Evolutionary conservation across 73 alveolate genomes (phyloP).

Genomic region (Stentor coeruleus): DNA sequence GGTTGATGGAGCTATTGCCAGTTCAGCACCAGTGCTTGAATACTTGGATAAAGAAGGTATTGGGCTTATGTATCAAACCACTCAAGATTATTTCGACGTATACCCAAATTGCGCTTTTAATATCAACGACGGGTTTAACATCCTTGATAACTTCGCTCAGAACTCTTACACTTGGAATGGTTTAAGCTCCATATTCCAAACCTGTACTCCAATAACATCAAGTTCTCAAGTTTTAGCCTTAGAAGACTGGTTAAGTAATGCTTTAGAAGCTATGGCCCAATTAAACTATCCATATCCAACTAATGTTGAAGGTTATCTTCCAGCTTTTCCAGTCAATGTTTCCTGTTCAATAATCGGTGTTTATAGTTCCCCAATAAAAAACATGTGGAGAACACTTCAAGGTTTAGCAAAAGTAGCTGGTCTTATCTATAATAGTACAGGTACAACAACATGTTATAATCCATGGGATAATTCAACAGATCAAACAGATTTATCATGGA

Average conservation of each 20-base stretch:
- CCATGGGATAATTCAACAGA: slow-evolving; percentile 28
- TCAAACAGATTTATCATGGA: slow-evolving; percentile 52
- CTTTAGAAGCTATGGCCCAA: slow-evolving; percentile 4
- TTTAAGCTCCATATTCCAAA: background rate
- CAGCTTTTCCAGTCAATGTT: slow-evolving; percentile 18
- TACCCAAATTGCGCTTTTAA: background rate
- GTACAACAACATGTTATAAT: slow-evolving; percentile 29
- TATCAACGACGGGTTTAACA: background rate
- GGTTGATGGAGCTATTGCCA: slow-evolving; percentile 57
- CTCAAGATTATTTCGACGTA: background rate
- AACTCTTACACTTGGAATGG: background rate
- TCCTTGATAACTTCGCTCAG: background rate
- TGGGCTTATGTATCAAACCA: no score
- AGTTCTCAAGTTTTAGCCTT: background rate
- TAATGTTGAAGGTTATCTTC: background rate
- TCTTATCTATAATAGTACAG: slow-evolving; percentile 33
- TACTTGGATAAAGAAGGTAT: slow-evolving; percentile 32
- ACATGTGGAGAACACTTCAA: background rate
- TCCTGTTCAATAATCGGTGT: slow-evolving; percentile 1
- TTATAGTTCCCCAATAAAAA: background rate
- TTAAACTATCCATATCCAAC: slow-evolving; percentile 28
- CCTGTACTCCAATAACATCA: slow-evolving; percentile 29
- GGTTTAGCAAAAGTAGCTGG: background rate
- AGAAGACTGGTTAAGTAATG: slow-evolving; percentile 17
- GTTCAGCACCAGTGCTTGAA: slow-evolving; percentile 67